Evolutionary conservation across 306 rosid genomes (phyloP).

Genomic region (Glycine soja): DNA sequence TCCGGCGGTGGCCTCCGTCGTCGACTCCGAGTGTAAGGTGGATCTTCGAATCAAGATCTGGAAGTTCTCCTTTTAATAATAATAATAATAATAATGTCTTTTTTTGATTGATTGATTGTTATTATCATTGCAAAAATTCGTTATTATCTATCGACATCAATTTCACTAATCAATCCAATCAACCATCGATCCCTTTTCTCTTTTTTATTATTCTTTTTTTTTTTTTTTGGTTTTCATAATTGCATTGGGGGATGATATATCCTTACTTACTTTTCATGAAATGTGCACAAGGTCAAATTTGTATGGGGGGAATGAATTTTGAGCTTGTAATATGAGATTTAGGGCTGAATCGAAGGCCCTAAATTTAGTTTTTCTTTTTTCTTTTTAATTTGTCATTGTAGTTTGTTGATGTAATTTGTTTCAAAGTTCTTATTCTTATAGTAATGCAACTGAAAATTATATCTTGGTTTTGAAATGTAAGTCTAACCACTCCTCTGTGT

Average conservation of each 20-base stretch:
- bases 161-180: constrained; percentile 55
- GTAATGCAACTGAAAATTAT: constrained; percentile 47
- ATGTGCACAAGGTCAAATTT: constrained; percentile 20
- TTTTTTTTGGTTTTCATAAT: constrained; percentile 35
- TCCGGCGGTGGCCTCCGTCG: constrained; percentile 77
- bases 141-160: constrained; percentile 9
- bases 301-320: constrained; percentile 18
- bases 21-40: constrained; percentile 79
- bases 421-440: constrained; percentile 17
- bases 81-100: not conserved
- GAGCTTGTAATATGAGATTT: constrained; percentile 52
- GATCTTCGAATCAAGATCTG: constrained; percentile 99
- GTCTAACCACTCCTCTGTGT: not conserved
- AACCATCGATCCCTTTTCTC: constrained; percentile 31
- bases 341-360: constrained; percentile 36
- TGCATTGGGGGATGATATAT: constrained; percentile 40
- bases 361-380: constrained; percentile 21
- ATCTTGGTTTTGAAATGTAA: constrained; percentile 20
- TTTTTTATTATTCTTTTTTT: not conserved
- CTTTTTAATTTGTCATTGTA: not conserved
- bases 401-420: constrained; percentile 52
- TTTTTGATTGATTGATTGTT: constrained; percentile 1
- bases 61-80: constrained; percentile 71
- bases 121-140: constrained; percentile 24
- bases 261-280: constrained; percentile 15